A percentile compares a stretch with the other conserved stretches of the same genome.
Evolutionary conservation across 495 filamentous ascomycete species (phyloP).

Genomic region (Opeltia flavorubescens): DNA sequence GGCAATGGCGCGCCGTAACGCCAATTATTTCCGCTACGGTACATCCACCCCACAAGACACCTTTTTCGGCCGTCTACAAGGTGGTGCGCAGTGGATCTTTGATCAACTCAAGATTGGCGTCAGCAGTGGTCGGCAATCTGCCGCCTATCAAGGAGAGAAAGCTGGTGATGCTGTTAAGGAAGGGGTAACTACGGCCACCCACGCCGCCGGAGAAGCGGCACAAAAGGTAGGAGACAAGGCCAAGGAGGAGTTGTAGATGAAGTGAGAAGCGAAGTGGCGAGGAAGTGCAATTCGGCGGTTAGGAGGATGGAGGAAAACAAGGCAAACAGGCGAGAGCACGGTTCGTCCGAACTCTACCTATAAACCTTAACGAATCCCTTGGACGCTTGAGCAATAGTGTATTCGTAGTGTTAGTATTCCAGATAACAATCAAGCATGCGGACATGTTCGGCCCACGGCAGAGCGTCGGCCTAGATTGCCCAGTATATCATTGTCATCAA

Average conservation of each 20-base stretch:
- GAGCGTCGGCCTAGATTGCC: no score
- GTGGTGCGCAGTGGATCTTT: constrained; percentile 45
- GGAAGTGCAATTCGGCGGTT: constrained; percentile 1
- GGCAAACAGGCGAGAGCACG: neutral
- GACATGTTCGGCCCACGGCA: no score
- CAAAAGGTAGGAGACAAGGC: constrained; percentile 17
- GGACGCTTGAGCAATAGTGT: no score
- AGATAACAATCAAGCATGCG: no score
- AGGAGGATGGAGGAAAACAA: no score
- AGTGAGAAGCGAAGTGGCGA: neutral
- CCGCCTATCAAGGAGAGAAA: constrained; percentile 31
- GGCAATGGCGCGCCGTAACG: constrained; percentile 54
- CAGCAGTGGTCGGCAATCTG: constrained; percentile 46
- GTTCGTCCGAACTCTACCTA: neutral
- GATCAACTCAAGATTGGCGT: constrained; percentile 47
- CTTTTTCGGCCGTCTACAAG: constrained; percentile 47
- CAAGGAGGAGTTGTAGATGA: constrained; percentile 19
- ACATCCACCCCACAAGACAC: constrained; percentile 51
- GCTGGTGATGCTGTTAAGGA: constrained; percentile 30
- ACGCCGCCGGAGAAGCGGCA: constrained; percentile 18
- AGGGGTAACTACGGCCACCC: constrained; percentile 14
- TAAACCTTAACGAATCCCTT: no score
- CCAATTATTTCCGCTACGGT: constrained; percentile 66
- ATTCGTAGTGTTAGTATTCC: no score
- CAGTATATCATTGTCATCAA: no score